phyloP scores from a whole-genome alignment of 1,139 yeast genomes.

The Candida frijolesensis region DNA sequence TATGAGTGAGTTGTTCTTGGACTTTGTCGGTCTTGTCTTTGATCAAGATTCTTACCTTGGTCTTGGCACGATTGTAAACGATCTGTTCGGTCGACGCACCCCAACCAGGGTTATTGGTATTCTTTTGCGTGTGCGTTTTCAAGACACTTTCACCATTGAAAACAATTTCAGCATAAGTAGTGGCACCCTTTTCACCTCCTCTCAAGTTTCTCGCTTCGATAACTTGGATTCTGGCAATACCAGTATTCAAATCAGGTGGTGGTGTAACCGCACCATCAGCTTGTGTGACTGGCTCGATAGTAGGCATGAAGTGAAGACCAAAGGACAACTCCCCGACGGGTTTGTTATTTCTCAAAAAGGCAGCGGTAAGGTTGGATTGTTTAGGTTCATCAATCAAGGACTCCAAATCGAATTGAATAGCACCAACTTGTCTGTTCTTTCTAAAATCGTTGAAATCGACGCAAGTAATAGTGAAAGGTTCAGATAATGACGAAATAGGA shows the following conservation, averaged over 20 bases:
- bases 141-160: conserved; percentile 61
- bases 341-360: conserved; percentile 76
- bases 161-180: conserved; percentile 73
- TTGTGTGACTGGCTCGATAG: conserved; percentile 70
- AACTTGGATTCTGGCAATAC: conserved; percentile 68
- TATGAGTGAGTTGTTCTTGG: conserved; percentile 62
- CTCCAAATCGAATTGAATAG: conserved; percentile 74
- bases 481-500: conserved; percentile 74
- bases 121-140: conserved; percentile 61
- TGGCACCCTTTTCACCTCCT: conserved; percentile 47
- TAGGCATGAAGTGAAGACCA: conserved; percentile 77
- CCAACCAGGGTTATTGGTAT: conserved; percentile 71
- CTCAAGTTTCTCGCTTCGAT: conserved; percentile 54
- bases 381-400: conserved; percentile 57
- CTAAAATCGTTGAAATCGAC: conserved; percentile 77
- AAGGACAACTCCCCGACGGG: conserved; percentile 74
- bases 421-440: conserved; percentile 81
- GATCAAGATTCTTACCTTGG: conserved; percentile 66
- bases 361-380: conserved; percentile 53
- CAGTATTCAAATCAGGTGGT: conserved; percentile 92
- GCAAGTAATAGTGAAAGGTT: conserved; percentile 71
- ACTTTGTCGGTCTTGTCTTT: conserved; percentile 61
- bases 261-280: conserved; percentile 87
- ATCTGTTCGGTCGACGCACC: conserved; percentile 68
- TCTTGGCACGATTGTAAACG: conserved; percentile 69